A percentile compares a stretch with the other conserved stretches of the same genome.
Evolutionary conservation across 345 rosid genomes (phyloP).

Genomic region (Garcia nutans): DNA sequence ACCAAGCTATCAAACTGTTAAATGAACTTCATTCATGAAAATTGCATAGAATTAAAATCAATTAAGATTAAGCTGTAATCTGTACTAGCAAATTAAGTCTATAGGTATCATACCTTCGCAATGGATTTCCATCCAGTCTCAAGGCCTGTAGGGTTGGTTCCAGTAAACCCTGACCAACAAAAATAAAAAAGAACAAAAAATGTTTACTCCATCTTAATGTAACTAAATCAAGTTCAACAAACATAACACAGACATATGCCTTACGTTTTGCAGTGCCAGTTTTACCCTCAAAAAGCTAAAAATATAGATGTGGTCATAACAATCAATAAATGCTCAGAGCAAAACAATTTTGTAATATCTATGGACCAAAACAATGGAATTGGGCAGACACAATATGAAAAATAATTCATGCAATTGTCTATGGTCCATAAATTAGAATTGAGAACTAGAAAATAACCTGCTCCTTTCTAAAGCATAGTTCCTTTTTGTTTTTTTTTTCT

Average conservation of each 20-base stretch:
- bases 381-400: not conserved
- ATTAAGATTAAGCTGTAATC: not conserved
- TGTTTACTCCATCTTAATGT: not conserved
- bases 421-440: not conserved
- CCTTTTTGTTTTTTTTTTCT: not conserved
- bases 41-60: not conserved
- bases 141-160: slow-evolving; percentile 74
- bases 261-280: not conserved
- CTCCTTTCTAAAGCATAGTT: not conserved
- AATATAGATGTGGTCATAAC: not conserved
- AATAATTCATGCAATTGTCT: not conserved
- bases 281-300: not conserved
- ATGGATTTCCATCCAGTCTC: slow-evolving; percentile 85
- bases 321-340: not conserved
- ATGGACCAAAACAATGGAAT: not conserved
- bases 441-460: not conserved
- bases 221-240: not conserved
- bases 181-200: not conserved
- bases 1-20: not conserved
- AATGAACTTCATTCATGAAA: not conserved
- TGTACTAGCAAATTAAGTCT: not conserved
- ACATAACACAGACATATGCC: not conserved
- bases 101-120: slow-evolving; percentile 57
- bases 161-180: slow-evolving; percentile 60
- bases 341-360: not conserved